Base-by-base conservation (phyloP, 371 early-diverging fungal genomes). In the Mortierella sp. region DNA sequence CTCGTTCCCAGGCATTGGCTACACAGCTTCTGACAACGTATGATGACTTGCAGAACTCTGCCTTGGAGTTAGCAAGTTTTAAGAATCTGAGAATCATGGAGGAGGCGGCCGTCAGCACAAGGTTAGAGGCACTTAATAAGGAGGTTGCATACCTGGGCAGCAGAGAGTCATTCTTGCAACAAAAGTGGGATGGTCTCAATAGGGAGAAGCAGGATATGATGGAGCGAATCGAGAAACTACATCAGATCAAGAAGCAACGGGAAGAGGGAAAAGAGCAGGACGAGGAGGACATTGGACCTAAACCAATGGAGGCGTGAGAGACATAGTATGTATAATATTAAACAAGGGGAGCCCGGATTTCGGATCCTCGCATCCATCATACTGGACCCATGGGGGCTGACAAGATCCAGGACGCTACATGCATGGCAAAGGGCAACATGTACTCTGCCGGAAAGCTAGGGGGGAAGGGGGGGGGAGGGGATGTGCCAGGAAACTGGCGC, bases 131-230 rank as follows among this genome's bases (percentile, higher is more conserved):
- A 38, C 74, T 90, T 34, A 83, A 87, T 71, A 81, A 82, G 30
- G 93, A 94, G 67, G 89, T 94, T 26, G 59, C 81, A 42, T 76
- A 72, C 19, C 72, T 94, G 56, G 84, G 85, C 53, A 65, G 72
- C 21, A 81, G 89, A 51, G 94, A 95, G 72, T 71, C 82, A 26
- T 89, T 87, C 12, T 67, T 92, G 65, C 95, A 96, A 81, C 82
- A 84, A 39, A 86, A 86, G 59, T 95, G 94, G 78, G 83, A 82
- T 61, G 85, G 83, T 24, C 76, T 94, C 49, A 69, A 79, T 43
- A 86, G 84, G 41, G 87, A 85, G 64, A 63, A 69, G 23, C 76
- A 81, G 51, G 79, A 78, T 39, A 54, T 70, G 3, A 56, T 73
- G 28, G 79, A 67, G 48, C 23, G 79, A 31, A 74, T 82, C 27